phyloP scores from a whole-genome alignment of 768 basidiomycete genomes.

The Suillus discolor region DNA sequence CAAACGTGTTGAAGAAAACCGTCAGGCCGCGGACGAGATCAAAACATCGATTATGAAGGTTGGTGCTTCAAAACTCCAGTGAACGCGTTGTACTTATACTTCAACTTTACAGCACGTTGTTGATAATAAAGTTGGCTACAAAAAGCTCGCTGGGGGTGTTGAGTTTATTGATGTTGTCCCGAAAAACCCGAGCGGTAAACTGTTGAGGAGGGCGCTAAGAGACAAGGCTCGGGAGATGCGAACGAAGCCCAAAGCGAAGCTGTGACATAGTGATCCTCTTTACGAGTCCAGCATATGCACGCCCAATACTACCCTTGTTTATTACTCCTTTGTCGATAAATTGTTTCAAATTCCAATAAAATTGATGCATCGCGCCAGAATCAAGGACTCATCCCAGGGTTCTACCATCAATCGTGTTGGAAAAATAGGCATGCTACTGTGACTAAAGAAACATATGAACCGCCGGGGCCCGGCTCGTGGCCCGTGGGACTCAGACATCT shows the following conservation, averaged over 20 bases:
- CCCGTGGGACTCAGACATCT: too few species aligned
- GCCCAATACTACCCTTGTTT: background rate
- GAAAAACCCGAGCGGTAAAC: conserved; percentile 74
- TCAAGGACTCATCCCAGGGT: background rate
- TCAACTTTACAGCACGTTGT: conserved; percentile 49
- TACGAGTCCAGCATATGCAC: background rate
- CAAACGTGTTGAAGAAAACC: conserved; percentile 34
- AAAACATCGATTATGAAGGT: conserved; percentile 59
- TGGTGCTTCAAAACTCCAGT: background rate
- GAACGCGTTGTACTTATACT: background rate
- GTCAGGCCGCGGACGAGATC: conserved; percentile 36
- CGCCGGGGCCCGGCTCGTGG: too few species aligned
- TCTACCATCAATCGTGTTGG: background rate
- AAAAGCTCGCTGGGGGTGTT: conserved; percentile 61
- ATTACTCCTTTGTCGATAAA: background rate
- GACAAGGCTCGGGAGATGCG: conserved; percentile 43
- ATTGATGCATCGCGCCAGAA: background rate
- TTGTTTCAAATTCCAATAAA: background rate
- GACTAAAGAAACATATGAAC: too few species aligned
- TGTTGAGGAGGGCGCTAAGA: conserved; percentile 56
- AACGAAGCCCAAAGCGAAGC: conserved; percentile 23
- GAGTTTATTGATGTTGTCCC: conserved; percentile 65
- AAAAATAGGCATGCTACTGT: background rate
- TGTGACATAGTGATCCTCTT: conserved; percentile 21
- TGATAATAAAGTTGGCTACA: conserved; percentile 60